A percentile compares a stretch with the other conserved stretches of the same genome.
Conservation (phyloP, 495 filamentous ascomycete genomes). For the Bathelium albidoporum region DNA sequence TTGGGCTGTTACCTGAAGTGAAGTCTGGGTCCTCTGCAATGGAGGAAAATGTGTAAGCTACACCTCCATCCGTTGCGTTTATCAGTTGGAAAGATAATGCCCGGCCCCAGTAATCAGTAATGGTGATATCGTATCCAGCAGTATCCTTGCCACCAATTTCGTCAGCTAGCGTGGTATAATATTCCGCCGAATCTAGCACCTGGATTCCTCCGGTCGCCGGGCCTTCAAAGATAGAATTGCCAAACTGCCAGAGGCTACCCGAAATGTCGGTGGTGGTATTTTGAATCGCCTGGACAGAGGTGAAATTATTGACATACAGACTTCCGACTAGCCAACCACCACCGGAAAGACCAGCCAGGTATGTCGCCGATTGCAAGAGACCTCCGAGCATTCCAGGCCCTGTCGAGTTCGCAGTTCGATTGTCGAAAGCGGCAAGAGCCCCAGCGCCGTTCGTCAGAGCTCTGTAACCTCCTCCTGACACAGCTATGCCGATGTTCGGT, state of each 20-base stretch:
- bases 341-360: slow-evolving; percentile 75
- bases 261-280: slow-evolving; percentile 34
- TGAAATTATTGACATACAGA: slow-evolving; percentile 85
- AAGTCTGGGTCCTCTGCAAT: slow-evolving; percentile 63
- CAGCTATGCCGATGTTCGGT: slow-evolving; percentile 55
- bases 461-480: slow-evolving; percentile 67
- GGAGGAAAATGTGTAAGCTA: slow-evolving; percentile 77
- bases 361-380: slow-evolving; percentile 73
- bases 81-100: slow-evolving; percentile 77
- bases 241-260: slow-evolving; percentile 63
- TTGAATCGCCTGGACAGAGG: slow-evolving; percentile 54
- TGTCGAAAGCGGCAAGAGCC: slow-evolving; percentile 74
- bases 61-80: slow-evolving; percentile 65
- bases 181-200: slow-evolving; percentile 39
- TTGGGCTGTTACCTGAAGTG: slow-evolving; percentile 57
- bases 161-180: slow-evolving; percentile 54
- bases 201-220: slow-evolving; percentile 45
- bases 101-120: slow-evolving; percentile 87
- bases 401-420: slow-evolving; percentile 56
- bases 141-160: slow-evolving; percentile 55
- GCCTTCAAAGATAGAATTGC: slow-evolving; percentile 64
- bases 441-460: slow-evolving; percentile 86
- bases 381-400: slow-evolving; percentile 66
- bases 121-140: slow-evolving; percentile 62
- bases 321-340: slow-evolving; percentile 83